These are phyloP conservation scores for Pythium guiyangense DNA, from an alignment of 352 stramenopile genomes.

Conservation along the genomic window DNA sequence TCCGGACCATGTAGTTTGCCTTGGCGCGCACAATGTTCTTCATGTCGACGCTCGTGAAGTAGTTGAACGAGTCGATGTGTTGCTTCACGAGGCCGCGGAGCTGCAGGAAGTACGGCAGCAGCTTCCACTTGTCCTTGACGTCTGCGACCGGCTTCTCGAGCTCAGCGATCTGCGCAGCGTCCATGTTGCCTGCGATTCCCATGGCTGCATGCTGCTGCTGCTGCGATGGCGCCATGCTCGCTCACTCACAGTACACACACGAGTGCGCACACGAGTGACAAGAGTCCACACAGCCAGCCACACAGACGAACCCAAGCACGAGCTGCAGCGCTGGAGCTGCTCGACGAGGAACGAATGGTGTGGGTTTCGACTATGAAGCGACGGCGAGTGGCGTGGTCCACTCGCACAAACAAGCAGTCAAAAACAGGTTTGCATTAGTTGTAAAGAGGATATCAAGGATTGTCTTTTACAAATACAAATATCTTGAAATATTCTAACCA, in stretches of 20 bases:
- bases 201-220: background rate
- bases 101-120: constrained; percentile 98
- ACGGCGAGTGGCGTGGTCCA: no score
- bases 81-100: constrained; percentile 93
- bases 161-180: constrained; percentile 37
- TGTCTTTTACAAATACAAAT: no score
- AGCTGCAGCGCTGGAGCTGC: no score
- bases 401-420: no score
- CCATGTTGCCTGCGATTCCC: constrained; percentile 5
- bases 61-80: constrained; percentile 99
- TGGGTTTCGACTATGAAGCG: no score
- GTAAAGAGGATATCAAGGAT: no score
- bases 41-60: constrained; percentile 99
- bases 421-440: no score
- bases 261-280: background rate
- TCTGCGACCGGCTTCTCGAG: constrained; percentile 67
- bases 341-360: no score
- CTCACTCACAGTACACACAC: background rate
- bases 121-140: constrained; percentile 97
- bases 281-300: no score
- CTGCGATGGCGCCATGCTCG: constrained; percentile 1
- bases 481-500: no score
- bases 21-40: constrained; percentile 97
- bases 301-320: no score
- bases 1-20: constrained; percentile 89